Conservation (phyloP, 768 basidiomycete genomes). For the Termitomyces eurrhizus region DNA sequence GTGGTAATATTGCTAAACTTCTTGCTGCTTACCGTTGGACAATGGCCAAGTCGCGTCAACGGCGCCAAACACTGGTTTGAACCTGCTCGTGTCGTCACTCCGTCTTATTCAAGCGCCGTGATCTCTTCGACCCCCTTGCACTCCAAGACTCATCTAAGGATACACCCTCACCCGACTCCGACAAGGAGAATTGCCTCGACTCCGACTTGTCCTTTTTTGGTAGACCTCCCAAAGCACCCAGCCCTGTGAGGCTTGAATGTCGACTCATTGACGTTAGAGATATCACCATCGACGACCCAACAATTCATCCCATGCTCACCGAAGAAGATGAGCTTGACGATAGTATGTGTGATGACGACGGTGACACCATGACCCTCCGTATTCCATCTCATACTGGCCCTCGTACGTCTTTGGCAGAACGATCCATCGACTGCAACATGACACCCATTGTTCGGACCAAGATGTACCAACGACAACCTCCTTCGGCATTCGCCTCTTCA, state of each 20-base stretch:
- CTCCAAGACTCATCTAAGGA: conserved; percentile 15
- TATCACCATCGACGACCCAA: conserved; percentile 36
- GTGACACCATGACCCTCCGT: conserved; percentile 33
- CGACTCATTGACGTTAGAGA: conserved; percentile 51
- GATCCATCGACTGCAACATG: conserved; percentile 27
- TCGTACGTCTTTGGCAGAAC: conserved; percentile 36
- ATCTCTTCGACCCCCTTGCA: conserved; percentile 50
- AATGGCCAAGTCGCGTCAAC: conserved; percentile 31
- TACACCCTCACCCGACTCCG: conserved; percentile 30
- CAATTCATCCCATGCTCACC: conserved; percentile 26
- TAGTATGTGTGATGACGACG: conserved; percentile 31
- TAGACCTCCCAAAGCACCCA: conserved; percentile 21
- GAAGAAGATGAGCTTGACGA: conserved; percentile 32
- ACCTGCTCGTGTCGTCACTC: background rate
- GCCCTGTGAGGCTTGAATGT: conserved; percentile 29
- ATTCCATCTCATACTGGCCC: conserved; percentile 26
- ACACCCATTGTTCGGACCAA: conserved; percentile 34
- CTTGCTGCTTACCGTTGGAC: background rate
- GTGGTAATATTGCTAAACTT: background rate
- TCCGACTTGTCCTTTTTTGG: conserved; percentile 29
- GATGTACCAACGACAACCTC: conserved; percentile 21
- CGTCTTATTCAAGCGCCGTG: conserved; percentile 26
- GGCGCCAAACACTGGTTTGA: conserved; percentile 31
- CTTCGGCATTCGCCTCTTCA: conserved; percentile 20
- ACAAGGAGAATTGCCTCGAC: conserved; percentile 41